phyloP scores from a whole-genome alignment of 495 filamentous ascomycete species.

The Wilcoxina mikolae region DNA sequence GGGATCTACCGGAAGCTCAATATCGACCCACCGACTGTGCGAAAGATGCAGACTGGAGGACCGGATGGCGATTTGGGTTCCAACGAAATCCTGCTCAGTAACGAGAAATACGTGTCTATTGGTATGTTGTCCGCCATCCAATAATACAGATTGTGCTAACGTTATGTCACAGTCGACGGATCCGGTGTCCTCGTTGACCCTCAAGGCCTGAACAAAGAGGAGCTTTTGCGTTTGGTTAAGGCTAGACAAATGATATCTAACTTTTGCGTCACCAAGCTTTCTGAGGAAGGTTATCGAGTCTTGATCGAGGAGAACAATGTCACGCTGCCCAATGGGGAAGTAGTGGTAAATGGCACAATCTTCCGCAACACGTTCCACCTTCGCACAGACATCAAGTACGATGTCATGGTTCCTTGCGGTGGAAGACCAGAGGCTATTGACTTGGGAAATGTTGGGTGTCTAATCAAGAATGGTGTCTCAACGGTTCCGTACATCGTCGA shows the following conservation, averaged over 20 bases:
- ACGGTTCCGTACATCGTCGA: slow-evolving; percentile 90
- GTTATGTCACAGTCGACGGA: slow-evolving; percentile 51
- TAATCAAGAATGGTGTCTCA: slow-evolving; percentile 73
- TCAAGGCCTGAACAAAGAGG: slow-evolving; percentile 68
- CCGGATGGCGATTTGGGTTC: slow-evolving; percentile 94
- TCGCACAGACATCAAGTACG: slow-evolving; percentile 56
- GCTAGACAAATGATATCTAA: slow-evolving; percentile 76
- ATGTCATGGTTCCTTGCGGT: slow-evolving; percentile 90
- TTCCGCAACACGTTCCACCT: slow-evolving; percentile 98
- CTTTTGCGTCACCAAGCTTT: slow-evolving; percentile 75
- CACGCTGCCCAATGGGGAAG: slow-evolving; percentile 69
- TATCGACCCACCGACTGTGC: slow-evolving; percentile 64
- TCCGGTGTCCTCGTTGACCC: slow-evolving; percentile 90
- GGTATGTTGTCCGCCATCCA: slow-evolving; percentile 8
- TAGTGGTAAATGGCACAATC: slow-evolving; percentile 74
- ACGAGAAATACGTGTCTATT: slow-evolving; percentile 84
- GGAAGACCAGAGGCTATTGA: slow-evolving; percentile 96
- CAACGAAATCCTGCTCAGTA: slow-evolving; percentile 90
- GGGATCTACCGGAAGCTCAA: slow-evolving; percentile 94
- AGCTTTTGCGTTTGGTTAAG: slow-evolving; percentile 73
- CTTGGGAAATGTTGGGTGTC: slow-evolving; percentile 63
- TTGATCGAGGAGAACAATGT: slow-evolving; percentile 80
- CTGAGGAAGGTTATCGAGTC: slow-evolving; percentile 76
- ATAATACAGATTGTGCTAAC: slow-evolving; percentile 1
- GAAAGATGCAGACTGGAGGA: slow-evolving; percentile 93